Base-by-base conservation (phyloP, 2,329 filamentous ascomycete genomes). In the Diaporthe australafricana region DNA sequence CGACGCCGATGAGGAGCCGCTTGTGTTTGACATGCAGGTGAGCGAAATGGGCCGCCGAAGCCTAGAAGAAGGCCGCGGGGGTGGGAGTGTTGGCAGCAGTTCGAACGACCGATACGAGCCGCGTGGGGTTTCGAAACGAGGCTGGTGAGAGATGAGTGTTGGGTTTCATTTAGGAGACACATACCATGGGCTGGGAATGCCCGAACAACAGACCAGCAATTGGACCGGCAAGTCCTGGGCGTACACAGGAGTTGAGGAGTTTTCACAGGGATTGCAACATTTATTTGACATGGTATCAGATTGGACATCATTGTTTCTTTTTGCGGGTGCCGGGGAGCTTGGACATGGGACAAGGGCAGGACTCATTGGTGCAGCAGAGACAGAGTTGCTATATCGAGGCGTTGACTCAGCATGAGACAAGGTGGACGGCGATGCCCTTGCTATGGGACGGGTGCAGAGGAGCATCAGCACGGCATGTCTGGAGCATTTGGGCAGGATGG, bases 1-100 rank as follows among this genome's bases (percentile, higher is more conserved):
- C 55, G 84, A 85, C 35, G 71, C 71, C 5, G 73, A 74, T n/a
- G 73, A 74, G 2, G 73, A 74, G 40, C 72, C 72, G 35, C 68
- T 74, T 25, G 66, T 74, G 3, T 74, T 74, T 17, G 73, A 74
- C 45, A 72, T 74, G 72, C 72, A 73, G 20, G 69, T 73, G 40
- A 74, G 71, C 68, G 73, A 74, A 20, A 70, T 69, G 55, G 68
- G 71, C 38, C 73, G 73, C 16, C 68, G 71, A 30, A 74, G 73
- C 62, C 40, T 74, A 16, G 73, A 74, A 35, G 73, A 74, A 27
- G 73, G 71, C 14, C 70, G 73, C 30, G 69, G 72, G 3, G 73
- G 73, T 35, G 72, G 73, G 9, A 73, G 72, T 35, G 65, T 38
- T 17, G 72, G 73, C 30, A 73, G 73, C 53, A 71, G 72, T 56